A percentile compares a stretch with the other conserved stretches of the same genome.
phyloP scores from a whole-genome alignment of 2,329 filamentous ascomycete genomes.

The Mollisiaceae sp. region DNA sequence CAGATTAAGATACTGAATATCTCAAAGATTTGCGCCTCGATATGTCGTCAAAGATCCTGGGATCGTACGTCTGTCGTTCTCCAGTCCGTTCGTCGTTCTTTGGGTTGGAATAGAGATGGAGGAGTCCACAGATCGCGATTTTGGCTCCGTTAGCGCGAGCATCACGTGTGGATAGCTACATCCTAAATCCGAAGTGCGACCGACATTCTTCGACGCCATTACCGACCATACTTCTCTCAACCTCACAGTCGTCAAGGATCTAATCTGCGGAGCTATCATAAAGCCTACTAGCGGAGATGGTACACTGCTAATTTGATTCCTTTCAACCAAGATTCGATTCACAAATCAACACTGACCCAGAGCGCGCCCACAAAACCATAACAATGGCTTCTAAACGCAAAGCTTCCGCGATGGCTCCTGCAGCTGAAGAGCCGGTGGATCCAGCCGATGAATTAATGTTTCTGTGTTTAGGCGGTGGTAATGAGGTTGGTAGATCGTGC shows the following conservation, averaged over 20 bases:
- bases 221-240: not conserved
- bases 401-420: slow-evolving; percentile 72
- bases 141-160: not conserved
- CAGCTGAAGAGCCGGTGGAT: slow-evolving; percentile 84
- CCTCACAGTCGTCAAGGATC: not conserved
- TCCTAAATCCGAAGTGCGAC: too few species aligned
- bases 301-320: not conserved
- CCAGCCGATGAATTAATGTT: slow-evolving; percentile 95
- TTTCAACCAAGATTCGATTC: not conserved
- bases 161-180: not conserved
- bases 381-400: slow-evolving; percentile 96
- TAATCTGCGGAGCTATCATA: too few species aligned
- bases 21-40: not conserved
- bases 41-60: not conserved
- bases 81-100: too few species aligned
- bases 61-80: not conserved
- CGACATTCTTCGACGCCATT: too few species aligned
- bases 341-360: not conserved
- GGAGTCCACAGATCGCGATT: not conserved
- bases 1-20: slow-evolving; percentile 7
- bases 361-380: not conserved
- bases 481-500: slow-evolving; percentile 95
- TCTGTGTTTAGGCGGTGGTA: slow-evolving; percentile 89
- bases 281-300: not conserved
- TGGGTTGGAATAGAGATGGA: not conserved